These are phyloP conservation scores for Euphorbia peplus DNA, from an alignment of 345 rosid species.

Conservation along the genomic window DNA sequence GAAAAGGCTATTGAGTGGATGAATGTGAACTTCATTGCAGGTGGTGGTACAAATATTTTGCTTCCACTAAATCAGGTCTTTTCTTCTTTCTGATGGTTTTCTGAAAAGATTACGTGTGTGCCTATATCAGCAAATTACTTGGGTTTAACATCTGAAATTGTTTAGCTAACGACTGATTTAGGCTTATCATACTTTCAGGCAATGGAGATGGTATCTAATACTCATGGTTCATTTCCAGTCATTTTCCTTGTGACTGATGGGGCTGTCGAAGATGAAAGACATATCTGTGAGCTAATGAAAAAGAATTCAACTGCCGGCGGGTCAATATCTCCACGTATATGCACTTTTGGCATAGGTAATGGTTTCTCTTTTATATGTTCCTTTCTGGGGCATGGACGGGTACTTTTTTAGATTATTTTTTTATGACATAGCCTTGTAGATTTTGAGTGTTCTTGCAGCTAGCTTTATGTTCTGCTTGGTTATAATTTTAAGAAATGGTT, in stretches of 20 bases:
- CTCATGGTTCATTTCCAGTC: constrained; percentile 60
- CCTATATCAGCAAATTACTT: too few relatives aligned
- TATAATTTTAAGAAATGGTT: not conserved
- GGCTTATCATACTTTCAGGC: constrained; percentile 54
- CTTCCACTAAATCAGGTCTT: constrained; percentile 72
- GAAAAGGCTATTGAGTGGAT: constrained; percentile 75
- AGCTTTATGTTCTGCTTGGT: not conserved
- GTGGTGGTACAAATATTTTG: constrained; percentile 66
- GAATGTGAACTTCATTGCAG: constrained; percentile 50
- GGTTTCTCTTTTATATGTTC: constrained; percentile 7
- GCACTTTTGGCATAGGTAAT: constrained; percentile 81
- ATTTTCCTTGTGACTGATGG: constrained; percentile 91
- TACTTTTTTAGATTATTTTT: not conserved
- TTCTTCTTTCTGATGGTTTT: not conserved
- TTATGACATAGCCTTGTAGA: not conserved
- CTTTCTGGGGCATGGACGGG: not conserved
- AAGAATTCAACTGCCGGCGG: constrained; percentile 46
- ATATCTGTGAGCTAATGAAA: constrained; percentile 68
- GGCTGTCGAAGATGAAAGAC: constrained; percentile 86
- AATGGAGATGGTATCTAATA: constrained; percentile 65
- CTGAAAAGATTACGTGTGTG: not conserved
- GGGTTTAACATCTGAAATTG: not conserved
- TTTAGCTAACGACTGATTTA: not conserved
- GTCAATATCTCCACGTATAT: constrained; percentile 58
- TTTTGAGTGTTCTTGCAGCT: not conserved